Evolutionary conservation across 2,329 filamentous ascomycete genomes (phyloP).

Genomic region (Hypoxylon sp.): DNA sequence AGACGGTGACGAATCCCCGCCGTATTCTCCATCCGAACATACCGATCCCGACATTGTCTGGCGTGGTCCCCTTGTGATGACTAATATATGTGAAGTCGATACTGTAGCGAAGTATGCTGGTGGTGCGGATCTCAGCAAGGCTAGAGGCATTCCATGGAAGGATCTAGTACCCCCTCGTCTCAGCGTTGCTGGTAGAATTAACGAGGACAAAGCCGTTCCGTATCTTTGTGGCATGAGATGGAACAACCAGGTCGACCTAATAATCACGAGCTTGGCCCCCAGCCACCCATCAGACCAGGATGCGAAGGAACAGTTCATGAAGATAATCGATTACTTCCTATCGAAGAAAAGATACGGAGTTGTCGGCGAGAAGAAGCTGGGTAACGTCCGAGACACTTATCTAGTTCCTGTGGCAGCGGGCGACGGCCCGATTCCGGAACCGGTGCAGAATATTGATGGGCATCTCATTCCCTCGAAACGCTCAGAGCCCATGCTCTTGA

Average conservation of each 20-base stretch:
- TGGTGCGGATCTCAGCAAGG: constrained; percentile 79
- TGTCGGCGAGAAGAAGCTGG: constrained; percentile 78
- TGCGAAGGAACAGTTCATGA: constrained; percentile 74
- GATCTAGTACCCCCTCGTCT: constrained; percentile 78
- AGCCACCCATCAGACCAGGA: constrained; percentile 67
- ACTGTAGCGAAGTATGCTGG: constrained; percentile 86
- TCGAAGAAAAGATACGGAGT: constrained; percentile 88
- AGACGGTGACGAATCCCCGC: constrained; percentile 81
- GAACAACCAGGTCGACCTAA: constrained; percentile 84
- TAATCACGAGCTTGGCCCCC: constrained; percentile 79
- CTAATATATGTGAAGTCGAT: constrained; percentile 78
- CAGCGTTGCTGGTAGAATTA: constrained; percentile 82
- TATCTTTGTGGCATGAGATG: constrained; percentile 91
- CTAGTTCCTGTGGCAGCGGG: constrained; percentile 86
- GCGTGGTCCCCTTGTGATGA: constrained; percentile 82
- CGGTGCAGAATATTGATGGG: constrained; percentile 88
- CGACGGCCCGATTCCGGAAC: constrained; percentile 79
- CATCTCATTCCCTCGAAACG: constrained; percentile 80
- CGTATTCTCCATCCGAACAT: constrained; percentile 85
- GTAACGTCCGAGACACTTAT: constrained; percentile 89
- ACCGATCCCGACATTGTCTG: constrained; percentile 80
- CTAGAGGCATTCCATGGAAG: constrained; percentile 70
- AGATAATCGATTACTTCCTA: constrained; percentile 89
- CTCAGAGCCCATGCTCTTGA: constrained; percentile 81
- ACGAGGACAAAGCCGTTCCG: constrained; percentile 84